Base-by-base conservation (phyloP, 495 filamentous ascomycete species). In the Annulohypoxylon stygium region DNA sequence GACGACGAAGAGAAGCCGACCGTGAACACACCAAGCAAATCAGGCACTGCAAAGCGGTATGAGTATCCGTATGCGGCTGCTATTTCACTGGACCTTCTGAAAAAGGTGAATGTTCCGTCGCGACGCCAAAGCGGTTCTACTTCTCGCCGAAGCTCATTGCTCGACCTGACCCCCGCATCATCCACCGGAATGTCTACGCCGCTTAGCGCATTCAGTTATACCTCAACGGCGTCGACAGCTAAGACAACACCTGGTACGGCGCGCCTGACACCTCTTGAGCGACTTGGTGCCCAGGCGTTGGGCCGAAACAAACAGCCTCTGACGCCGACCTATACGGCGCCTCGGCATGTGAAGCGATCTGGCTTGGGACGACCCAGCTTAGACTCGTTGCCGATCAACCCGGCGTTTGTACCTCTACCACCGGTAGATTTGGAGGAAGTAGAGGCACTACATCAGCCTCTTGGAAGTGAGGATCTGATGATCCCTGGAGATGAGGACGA, bases 401-500 rank as follows among this genome's bases (percentile, higher is more conserved):
- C 83, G 14, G 78, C 83, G 1, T 79, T 78, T 20, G 70, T 84
- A 25, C 82, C 82, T 10, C 65, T 84, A 14, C 83, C 85, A 1
- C 79, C 77, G 41, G 82, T 82, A 2, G 81, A 83, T 51, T 25
- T 81, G 34, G 75, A 73, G 12, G 81, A 83, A 58, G 76, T 85
- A 9, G 79, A 80, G 69, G 78, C 81, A 23, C 53, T 82, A 39
- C 80, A 80, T 58, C 64, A 33, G 67, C 62, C 74, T 10, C 81
- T 86, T 55, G 93, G 93, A 1, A 95, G 93, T 75, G 93, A 97
- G 77, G 93, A 97, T 73, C 79, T 90, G 50, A 86, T 97, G 16
- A 78, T 92, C 2, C 91, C 91, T 0, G 86, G 91, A 59, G 93
- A 91, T 70, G 89, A 90, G 64, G 76, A 77, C 8, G 85, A 89